Base-by-base conservation (phyloP, 1,284 basidiomycete species). In the Veloboletus limbatus region DNA sequence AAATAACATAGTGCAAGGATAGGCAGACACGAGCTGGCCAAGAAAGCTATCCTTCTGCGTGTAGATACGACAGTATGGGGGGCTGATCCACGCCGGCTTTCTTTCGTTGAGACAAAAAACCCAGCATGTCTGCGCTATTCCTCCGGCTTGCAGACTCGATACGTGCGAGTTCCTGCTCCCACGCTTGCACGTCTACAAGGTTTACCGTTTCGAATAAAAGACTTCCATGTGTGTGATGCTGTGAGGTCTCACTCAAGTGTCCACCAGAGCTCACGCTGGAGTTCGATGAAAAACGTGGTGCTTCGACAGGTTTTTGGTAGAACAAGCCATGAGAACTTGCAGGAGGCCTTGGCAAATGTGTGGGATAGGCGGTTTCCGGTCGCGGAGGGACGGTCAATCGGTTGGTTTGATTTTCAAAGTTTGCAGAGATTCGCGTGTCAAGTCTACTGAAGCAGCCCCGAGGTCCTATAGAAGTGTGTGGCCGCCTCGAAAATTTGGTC, bases 111-210 rank as follows among this genome's bases (percentile, higher is more conserved):
- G 73, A 70, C 49, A 69, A 61, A 57, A 79, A 76, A n/a, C 78
- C 78, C 37, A 81, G 66, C 69, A 85, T 72, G 59, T 78, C 75
- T 47, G 60, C 66, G 45, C 80, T 86, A 47, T 75, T 79, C 55
- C 76, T 72, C 47, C 79, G 74, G 57, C 81, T 85, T 58, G 70
- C 71, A 54, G 70, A 67, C 67, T 88, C 86, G 55, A 89, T 87
- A 51, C 77, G 74, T 52, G 74, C 78, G 37, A 88, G 73, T 69
- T 89, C 85, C 59, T 80, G 78, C 65, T 89, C 87, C 87, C 87
- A 89, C 51, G 82, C 86, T 48, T 74, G 71, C 55, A 85, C 73
- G 21, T 78, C 60, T 27, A 55, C 48, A 24, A 60, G 55, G 39
- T 70, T 69, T 20, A 66, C 66, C 20, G 46, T 51, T 36, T 62